Base-by-base conservation (phyloP, 176 grass and related monocot genomes). In the Areca catechu region DNA sequence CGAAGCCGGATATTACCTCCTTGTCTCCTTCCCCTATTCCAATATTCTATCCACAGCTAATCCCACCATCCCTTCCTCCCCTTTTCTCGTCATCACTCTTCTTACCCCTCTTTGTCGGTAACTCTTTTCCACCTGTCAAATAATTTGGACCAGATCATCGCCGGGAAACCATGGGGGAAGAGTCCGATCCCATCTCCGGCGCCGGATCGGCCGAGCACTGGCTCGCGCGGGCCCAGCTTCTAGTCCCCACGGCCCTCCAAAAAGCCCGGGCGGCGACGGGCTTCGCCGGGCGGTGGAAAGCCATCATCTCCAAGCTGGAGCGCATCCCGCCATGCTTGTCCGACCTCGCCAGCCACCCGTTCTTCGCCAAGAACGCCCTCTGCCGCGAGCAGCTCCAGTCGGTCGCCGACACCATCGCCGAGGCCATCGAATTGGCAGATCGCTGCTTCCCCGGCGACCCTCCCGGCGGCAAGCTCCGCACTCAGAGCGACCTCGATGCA, bases 401-500 rank as follows among this genome's bases (percentile, higher is more conserved):
- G 37, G 22, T 70, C 37, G 47, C 37, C 5, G 55, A 37, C 54
- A 70, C 55, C 22, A 55, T 70, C 54, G 15, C 67, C 4, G 56
- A 70, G 3, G 67, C 55, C 15, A 37, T 59, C 43, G 37, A 58
- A 15, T 25, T 70, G 16, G 67, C 67, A 9, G 67, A 57, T 5
- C 51, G 51, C 17, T 67, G 34, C 34, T 10, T 9, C 51, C 24
- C 5, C 25, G 51, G 34, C 5, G 10, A 50, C 20, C 53, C 20
- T 3, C 29, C 20, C 47, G 4, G 28, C 56, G 67, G 67, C 16
- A 70, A 70, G 55, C 67, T 70, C 67, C 67, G 48, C 54, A 70
- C 58, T 21, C 67, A 55, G 81, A 98, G 94, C 63, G 82, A 93
- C 66, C 87, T 98, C 22, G 94, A 98, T 37, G 82, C 84, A 18